A percentile compares a stretch with the other conserved stretches of the same genome.
Conservation (phyloP, 1,284 basidiomycete genomes). For the Heterobasidion occidentale region DNA sequence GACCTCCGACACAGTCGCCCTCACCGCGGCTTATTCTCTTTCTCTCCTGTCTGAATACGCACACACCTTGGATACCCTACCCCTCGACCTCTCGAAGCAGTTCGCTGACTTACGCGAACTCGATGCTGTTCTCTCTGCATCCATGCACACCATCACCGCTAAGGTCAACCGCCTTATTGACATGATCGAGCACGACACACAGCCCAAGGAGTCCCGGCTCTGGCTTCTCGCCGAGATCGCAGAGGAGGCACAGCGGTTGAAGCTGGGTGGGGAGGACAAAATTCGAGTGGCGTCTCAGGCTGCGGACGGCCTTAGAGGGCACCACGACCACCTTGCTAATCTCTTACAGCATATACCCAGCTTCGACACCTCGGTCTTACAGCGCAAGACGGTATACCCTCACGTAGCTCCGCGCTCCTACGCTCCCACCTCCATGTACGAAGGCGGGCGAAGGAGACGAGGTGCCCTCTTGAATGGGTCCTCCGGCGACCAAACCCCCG, state of each 20-base stretch:
- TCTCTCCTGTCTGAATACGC: slow-evolving; percentile 75
- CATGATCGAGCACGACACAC: slow-evolving; percentile 67
- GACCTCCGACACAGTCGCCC: slow-evolving; percentile 8
- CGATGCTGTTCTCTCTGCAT: slow-evolving; percentile 91
- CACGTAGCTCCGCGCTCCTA: slow-evolving; percentile 61
- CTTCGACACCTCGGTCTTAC: slow-evolving; percentile 53
- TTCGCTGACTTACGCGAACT: slow-evolving; percentile 96
- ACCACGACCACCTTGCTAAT: slow-evolving; percentile 61
- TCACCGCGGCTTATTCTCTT: slow-evolving; percentile 48
- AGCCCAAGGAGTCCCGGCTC: slow-evolving; percentile 74
- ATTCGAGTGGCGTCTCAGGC: slow-evolving; percentile 94
- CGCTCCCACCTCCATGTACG: slow-evolving; percentile 48
- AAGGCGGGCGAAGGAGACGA: slow-evolving; percentile 47
- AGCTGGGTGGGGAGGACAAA: slow-evolving; percentile 97
- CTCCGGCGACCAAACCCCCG: slow-evolving; percentile 14
- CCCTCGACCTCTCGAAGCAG: slow-evolving; percentile 88
- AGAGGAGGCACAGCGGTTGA: slow-evolving; percentile 87
- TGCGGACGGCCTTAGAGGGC: slow-evolving; percentile 79
- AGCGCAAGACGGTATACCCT: slow-evolving; percentile 63
- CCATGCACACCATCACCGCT: slow-evolving; percentile 69
- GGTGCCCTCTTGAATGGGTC: slow-evolving; percentile 27
- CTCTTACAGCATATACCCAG: slow-evolving; percentile 62
- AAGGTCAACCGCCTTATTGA: slow-evolving; percentile 71
- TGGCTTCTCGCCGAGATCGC: slow-evolving; percentile 88
- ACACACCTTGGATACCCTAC: slow-evolving; percentile 90